Conservation (phyloP, 495 filamentous ascomycete species). For the Viridothelium virens region DNA sequence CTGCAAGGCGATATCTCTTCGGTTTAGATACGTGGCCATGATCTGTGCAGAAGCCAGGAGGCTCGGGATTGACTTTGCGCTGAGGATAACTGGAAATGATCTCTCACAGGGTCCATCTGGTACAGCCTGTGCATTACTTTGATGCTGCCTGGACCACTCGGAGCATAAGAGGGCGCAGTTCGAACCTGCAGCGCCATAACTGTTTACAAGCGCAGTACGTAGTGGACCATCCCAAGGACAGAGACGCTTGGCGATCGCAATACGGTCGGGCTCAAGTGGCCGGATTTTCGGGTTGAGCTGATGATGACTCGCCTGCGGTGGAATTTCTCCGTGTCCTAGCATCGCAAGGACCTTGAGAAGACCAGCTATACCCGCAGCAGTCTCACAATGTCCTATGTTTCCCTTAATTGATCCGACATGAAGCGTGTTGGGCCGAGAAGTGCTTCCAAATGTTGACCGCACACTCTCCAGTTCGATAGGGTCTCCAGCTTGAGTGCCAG, state of each 20-base stretch:
- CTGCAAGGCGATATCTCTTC: not conserved
- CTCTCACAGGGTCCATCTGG: not conserved
- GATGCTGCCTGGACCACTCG: not conserved
- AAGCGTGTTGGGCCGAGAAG: conserved; percentile 10
- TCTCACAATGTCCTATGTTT: conserved; percentile 33
- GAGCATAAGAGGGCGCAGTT: not conserved
- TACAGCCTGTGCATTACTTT: not conserved
- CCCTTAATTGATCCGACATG: conserved; percentile 29
- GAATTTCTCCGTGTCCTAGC: conserved; percentile 33
- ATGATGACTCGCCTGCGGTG: conserved; percentile 28
- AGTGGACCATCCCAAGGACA: not conserved
- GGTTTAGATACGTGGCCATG: not conserved
- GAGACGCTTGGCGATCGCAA: not conserved
- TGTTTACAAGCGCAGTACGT: not conserved
- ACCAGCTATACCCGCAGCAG: conserved; percentile 29
- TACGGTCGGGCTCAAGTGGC: conserved; percentile 26
- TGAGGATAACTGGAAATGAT: not conserved
- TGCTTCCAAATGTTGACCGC: conserved; percentile 20
- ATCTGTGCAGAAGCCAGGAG: not conserved
- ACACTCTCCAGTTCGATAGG: conserved; percentile 32
- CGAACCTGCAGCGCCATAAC: conserved; percentile 7
- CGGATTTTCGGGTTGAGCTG: not conserved
- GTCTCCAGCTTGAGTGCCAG: conserved; percentile 38
- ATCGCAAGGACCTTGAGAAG: conserved; percentile 36
- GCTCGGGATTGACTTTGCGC: not conserved